These are phyloP conservation scores for Fusarium sp. DNA, from an alignment of 2,329 filamentous ascomycete species.

Conservation along the genomic window DNA sequence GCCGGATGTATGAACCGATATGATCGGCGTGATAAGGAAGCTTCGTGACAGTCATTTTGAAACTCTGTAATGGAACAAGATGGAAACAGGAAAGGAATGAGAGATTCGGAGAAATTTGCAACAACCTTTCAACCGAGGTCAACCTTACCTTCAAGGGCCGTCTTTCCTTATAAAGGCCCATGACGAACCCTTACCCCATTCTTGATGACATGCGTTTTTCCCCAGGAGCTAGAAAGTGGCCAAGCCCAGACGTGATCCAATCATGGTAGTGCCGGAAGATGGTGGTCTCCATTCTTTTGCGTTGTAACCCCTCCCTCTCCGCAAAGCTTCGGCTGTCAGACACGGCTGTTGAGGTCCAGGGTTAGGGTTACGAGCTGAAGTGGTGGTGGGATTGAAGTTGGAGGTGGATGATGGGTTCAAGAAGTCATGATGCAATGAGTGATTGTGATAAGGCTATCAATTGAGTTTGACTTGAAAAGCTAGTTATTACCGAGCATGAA, in stretches of 20 bases:
- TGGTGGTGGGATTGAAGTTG: not conserved
- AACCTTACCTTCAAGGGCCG: not conserved
- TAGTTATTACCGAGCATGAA: not conserved
- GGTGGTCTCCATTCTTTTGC: conserved; percentile 30
- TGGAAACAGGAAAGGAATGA: not conserved
- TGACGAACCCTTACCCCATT: conserved; percentile 18
- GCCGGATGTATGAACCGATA: conserved; percentile 76
- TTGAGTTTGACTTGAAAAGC: not conserved
- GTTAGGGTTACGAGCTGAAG: not conserved
- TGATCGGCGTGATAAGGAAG: conserved; percentile 78
- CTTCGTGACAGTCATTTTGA: conserved; percentile 40
- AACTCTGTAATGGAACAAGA: not conserved
- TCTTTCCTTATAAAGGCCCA: conserved; percentile 28
- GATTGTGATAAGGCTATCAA: not conserved
- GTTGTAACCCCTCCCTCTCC: conserved; percentile 37
- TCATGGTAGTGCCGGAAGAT: conserved; percentile 22
- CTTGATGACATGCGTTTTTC: conserved; percentile 27
- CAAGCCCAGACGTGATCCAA: conserved; percentile 31
- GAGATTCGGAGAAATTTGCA: not conserved
- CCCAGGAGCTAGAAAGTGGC: conserved; percentile 21
- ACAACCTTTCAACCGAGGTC: conserved; percentile 9
- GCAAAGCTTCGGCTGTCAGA: conserved; percentile 40
- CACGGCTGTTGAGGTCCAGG: conserved; percentile 41
- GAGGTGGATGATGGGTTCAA: not conserved
- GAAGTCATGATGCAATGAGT: not conserved